Percentiles rank a stretch among this genome's conserved stretches.
phyloP scores from a whole-genome alignment of 805 yeast species.

The Ogataea pini region DNA sequence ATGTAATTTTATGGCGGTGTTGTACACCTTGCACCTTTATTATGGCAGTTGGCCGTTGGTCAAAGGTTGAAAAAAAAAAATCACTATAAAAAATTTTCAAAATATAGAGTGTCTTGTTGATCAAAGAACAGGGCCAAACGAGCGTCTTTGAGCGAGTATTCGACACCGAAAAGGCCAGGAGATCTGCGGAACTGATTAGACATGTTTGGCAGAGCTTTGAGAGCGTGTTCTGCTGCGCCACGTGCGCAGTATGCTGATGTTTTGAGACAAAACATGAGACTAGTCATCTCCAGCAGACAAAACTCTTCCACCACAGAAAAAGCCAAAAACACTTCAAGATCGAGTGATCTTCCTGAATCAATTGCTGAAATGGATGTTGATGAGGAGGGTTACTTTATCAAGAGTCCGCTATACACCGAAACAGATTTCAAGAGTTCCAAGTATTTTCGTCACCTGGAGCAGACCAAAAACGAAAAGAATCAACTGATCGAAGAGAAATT shows the following conservation, averaged over 20 bases:
- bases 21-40: slow-evolving; percentile 3
- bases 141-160: slow-evolving; percentile 1
- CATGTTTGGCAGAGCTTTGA: slow-evolving; percentile 15
- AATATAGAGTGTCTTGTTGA: not conserved
- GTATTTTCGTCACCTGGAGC: slow-evolving; percentile 21
- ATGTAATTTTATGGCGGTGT: slow-evolving; percentile 11
- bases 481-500: slow-evolving; percentile 29
- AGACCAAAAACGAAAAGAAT: slow-evolving; percentile 23
- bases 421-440: slow-evolving; percentile 27
- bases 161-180: not conserved
- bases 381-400: slow-evolving; percentile 27
- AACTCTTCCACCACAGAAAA: slow-evolving; percentile 5
- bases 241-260: slow-evolving; percentile 6
- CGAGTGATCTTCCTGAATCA: slow-evolving; percentile 8
- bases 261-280: slow-evolving; percentile 7
- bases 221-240: slow-evolving; percentile 6
- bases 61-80: not conserved
- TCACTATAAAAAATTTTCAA: slow-evolving; percentile 1
- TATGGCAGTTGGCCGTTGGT: not conserved
- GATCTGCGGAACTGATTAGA: not conserved
- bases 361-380: slow-evolving; percentile 22
- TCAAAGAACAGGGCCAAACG: not conserved
- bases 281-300: slow-evolving; percentile 4
- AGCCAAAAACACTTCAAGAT: not conserved
- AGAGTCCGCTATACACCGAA: slow-evolving; percentile 20